phyloP scores from a whole-genome alignment of 768 basidiomycete genomes.

The Postia placenta region DNA sequence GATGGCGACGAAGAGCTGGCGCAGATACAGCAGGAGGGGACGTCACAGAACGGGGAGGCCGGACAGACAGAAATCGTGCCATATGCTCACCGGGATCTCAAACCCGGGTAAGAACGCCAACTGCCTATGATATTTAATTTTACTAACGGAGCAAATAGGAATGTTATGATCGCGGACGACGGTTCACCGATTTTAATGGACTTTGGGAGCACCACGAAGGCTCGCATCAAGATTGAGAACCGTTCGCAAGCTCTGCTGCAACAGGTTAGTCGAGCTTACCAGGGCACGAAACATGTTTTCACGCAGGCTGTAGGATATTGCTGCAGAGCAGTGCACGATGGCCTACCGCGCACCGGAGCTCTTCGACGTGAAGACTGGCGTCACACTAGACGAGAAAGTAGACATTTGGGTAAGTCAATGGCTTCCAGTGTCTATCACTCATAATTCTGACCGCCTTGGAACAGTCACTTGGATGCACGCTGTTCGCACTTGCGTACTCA shows the following conservation, averaged over 20 bases:
- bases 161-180: conserved; percentile 95
- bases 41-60: conserved; percentile 24
- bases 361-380: conserved; percentile 94
- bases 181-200: conserved; percentile 95
- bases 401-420: conserved; percentile 79
- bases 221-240: conserved; percentile 74
- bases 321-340: conserved; percentile 98
- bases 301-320: conserved; percentile 59
- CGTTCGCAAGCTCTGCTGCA: conserved; percentile 85
- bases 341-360: conserved; percentile 96
- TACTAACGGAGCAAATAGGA: conserved; percentile 61
- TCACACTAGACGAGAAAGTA: conserved; percentile 85
- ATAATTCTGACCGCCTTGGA: not conserved
- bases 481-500: conserved; percentile 91
- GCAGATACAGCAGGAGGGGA: conserved; percentile 34
- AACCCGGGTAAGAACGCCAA: conserved; percentile 70
- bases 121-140: not conserved
- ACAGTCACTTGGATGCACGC: conserved; percentile 91
- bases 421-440: not conserved
- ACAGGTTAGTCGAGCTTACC: conserved; percentile 45
- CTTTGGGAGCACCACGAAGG: conserved; percentile 88
- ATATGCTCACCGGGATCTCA: conserved; percentile 95
- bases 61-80: conserved; percentile 60
- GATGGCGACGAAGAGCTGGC: conserved; percentile 74
- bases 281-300: too few species aligned